phyloP scores from a whole-genome alignment of 805 yeast species.

The Kuraishia molischiana region DNA sequence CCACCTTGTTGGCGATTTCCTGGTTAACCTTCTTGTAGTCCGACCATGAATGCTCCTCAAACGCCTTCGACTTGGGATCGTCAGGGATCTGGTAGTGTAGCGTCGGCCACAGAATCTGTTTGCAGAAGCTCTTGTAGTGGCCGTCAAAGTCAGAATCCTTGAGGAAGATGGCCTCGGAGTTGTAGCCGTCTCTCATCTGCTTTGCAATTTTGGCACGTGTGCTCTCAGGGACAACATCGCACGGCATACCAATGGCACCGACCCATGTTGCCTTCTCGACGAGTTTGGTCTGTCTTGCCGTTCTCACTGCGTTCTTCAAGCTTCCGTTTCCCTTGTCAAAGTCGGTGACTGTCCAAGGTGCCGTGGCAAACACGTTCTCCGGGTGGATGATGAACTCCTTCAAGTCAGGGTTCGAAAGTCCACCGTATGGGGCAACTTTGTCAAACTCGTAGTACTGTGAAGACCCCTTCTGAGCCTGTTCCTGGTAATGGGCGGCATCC shows the following conservation, averaged over 20 bases:
- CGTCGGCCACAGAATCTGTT: conserved; percentile 95
- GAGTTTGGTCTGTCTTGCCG: conserved; percentile 36
- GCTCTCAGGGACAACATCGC: conserved; percentile 60
- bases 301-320: conserved; percentile 69
- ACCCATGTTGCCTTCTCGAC: conserved; percentile 54
- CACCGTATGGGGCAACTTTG: conserved; percentile 59
- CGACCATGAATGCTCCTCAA: conserved; percentile 93
- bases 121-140: conserved; percentile 85
- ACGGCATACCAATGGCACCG: conserved; percentile 89
- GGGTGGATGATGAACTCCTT: conserved; percentile 31
- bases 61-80: conserved; percentile 86
- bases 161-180: conserved; percentile 59
- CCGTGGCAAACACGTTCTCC: conserved; percentile 38
- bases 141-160: conserved; percentile 80
- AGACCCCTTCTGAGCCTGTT: not conserved
- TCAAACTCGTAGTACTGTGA: conserved; percentile 5
- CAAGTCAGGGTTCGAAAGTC: conserved; percentile 56
- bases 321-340: conserved; percentile 80
- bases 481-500: not conserved
- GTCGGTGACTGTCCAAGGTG: conserved; percentile 70
- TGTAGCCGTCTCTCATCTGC: conserved; percentile 35
- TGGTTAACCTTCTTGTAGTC: conserved; percentile 71
- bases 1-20: conserved; percentile 67
- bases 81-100: conserved; percentile 91
- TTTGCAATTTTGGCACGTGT: conserved; percentile 45